These are phyloP conservation scores for Samsoniella hepiali DNA, from an alignment of 2,329 filamentous ascomycete genomes.

Conservation along the genomic window DNA sequence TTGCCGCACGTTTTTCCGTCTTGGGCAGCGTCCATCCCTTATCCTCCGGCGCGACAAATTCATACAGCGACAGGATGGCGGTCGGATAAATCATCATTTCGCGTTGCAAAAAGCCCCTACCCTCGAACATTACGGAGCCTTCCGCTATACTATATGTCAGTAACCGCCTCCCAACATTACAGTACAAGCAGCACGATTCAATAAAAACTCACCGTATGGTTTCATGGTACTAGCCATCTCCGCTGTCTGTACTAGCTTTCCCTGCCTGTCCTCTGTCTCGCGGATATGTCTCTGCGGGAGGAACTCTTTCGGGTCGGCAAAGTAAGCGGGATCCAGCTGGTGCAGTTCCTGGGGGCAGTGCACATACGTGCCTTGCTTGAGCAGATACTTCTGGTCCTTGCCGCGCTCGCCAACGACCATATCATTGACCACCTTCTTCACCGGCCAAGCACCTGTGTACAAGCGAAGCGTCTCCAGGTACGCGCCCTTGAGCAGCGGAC, in stretches of 20 bases:
- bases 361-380: slow-evolving; percentile 35
- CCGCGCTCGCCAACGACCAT: slow-evolving; percentile 29
- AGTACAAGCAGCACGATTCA: neutral
- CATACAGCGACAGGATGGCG: slow-evolving; percentile 36
- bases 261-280: slow-evolving; percentile 26
- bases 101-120: slow-evolving; percentile 31
- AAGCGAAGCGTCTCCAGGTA: slow-evolving; percentile 41
- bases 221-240: slow-evolving; percentile 28
- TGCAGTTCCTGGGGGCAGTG: slow-evolving; percentile 35
- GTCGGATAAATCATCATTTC: slow-evolving; percentile 36
- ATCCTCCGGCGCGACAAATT: slow-evolving; percentile 32
- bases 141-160: slow-evolving; percentile 29
- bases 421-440: slow-evolving; percentile 33
- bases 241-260: slow-evolving; percentile 22
- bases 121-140: slow-evolving; percentile 32
- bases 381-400: slow-evolving; percentile 26
- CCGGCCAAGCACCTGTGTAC: slow-evolving; percentile 35
- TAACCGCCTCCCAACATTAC: neutral
- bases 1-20: slow-evolving; percentile 27
- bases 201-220: slow-evolving; percentile 32
- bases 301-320: slow-evolving; percentile 36
- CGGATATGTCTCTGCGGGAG: slow-evolving; percentile 33
- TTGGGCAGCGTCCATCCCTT: slow-evolving; percentile 28
- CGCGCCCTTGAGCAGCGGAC: slow-evolving; percentile 38
- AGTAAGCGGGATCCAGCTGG: slow-evolving; percentile 33